These are phyloP conservation scores for Saturnispora mendoncae DNA, from an alignment of 805 yeast species.

Conservation along the genomic window DNA sequence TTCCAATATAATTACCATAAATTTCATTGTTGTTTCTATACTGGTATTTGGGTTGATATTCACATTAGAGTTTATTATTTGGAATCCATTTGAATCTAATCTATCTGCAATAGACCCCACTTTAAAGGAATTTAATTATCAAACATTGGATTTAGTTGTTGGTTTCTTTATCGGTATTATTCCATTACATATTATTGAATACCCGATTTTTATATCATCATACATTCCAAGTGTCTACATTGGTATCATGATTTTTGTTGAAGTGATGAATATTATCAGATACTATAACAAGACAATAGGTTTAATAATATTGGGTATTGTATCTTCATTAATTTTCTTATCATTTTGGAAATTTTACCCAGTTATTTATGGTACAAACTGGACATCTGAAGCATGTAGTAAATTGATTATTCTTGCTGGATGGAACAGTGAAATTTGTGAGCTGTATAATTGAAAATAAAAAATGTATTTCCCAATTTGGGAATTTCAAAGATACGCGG, in stretches of 20 bases:
- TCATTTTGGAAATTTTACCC: slow-evolving; percentile 32
- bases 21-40: slow-evolving; percentile 33
- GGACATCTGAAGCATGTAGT: slow-evolving; percentile 38
- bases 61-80: slow-evolving; percentile 11
- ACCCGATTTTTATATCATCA: slow-evolving; percentile 36
- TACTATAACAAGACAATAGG: slow-evolving; percentile 26
- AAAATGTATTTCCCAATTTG: slow-evolving; percentile 1
- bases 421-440: slow-evolving; percentile 14
- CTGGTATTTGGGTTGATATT: slow-evolving; percentile 17
- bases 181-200: slow-evolving; percentile 41
- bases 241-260: slow-evolving; percentile 36
- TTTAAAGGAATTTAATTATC: slow-evolving; percentile 19
- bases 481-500: slow-evolving; percentile 1
- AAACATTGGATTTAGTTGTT: slow-evolving; percentile 31
- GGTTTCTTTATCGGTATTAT: slow-evolving; percentile 53
- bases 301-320: slow-evolving; percentile 17
- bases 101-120: slow-evolving; percentile 3
- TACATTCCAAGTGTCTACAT: slow-evolving; percentile 46
- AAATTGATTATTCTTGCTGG: slow-evolving; percentile 11
- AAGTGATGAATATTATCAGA: slow-evolving; percentile 35
- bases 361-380: slow-evolving; percentile 37
- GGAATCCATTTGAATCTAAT: slow-evolving; percentile 16
- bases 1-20: slow-evolving; percentile 58
- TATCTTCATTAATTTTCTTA: slow-evolving; percentile 18
- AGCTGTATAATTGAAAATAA: slow-evolving; percentile 3